Evolutionary conservation across 768 basidiomycete species (phyloP), one percentile per base, ranked within the genome.

Genomic region (Mycena amicta): DNA sequence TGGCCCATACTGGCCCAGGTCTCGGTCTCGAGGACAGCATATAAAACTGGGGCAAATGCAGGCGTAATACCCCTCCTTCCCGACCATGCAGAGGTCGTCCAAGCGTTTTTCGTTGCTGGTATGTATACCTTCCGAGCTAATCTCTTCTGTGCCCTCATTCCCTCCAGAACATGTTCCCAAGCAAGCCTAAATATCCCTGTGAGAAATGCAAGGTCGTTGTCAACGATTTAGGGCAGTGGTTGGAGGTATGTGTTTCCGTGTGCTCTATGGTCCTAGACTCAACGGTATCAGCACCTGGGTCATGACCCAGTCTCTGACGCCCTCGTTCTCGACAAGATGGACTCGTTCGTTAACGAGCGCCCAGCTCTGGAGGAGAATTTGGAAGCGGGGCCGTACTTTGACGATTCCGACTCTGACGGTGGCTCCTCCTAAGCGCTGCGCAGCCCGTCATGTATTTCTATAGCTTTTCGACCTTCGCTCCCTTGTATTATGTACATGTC

Each of bases 221-320:
- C n/a, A 39, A 53, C 15, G 55, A 61, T 18, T 49, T 61, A 25
- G 45, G 25, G 29, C 51, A 57, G 3, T 61, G 60, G 60, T 23
- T 61, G 5, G 43, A 20, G 46, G 55, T 61, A 33, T 33, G 55
- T 33, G 31, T 20, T 23, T 3, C 4, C 26, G 11, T 2, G n/a
- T 45, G 2, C 26, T 41, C 4, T 26, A 23, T 25, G 1, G 5
- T 1, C 28, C 40, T 5, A 53, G 39, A 6, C 25, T 43, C 16
- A 46, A 22, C 3, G 1, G 25, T 28, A 49, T 23, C 28, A 56
- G 60, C 60, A 61, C 33, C 45, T 61, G 1, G 60, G 60, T 26
- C 60, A 61, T 43, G 60, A 61, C 18, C 46, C 55, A 22, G 60
- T 45, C 11, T 43, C 55, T n/a, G 60, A 61, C 25, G 55, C 60